Evolutionary conservation across 2,329 filamentous ascomycete species (phyloP).

Genomic region (Pseudogymnoascus sp.): DNA sequence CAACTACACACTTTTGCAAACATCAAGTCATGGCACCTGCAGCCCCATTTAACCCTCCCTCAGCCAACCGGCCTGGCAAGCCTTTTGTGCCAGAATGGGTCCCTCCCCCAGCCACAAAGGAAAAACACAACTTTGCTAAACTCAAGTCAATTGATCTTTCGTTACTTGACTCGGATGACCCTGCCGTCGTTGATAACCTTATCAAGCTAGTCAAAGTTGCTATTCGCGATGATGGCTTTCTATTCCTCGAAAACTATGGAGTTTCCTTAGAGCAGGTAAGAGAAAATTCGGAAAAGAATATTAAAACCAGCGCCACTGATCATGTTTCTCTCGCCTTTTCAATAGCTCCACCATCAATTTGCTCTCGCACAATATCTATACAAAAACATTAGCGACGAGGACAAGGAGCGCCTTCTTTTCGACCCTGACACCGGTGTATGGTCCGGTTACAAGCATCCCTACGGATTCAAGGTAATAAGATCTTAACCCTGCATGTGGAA

Average conservation of each 20-base stretch:
- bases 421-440: constrained; percentile 40
- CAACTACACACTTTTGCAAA: not conserved
- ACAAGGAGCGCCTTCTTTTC: constrained; percentile 43
- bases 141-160: constrained; percentile 38
- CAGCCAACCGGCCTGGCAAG: constrained; percentile 35
- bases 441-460: constrained; percentile 45
- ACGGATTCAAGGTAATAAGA: constrained; percentile 35
- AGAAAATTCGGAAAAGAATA: not conserved
- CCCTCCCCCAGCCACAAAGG: constrained; percentile 39
- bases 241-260: constrained; percentile 46
- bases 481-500: not conserved
- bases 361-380: constrained; percentile 45
- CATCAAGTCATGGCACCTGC: constrained; percentile 18
- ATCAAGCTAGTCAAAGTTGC: constrained; percentile 38
- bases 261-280: constrained; percentile 35
- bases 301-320: not conserved
- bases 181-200: constrained; percentile 37
- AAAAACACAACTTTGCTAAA: constrained; percentile 38
- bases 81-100: constrained; percentile 37
- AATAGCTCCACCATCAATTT: constrained; percentile 44
- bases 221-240: constrained; percentile 38
- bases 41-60: constrained; percentile 38
- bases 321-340: not conserved
- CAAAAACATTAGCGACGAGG: constrained; percentile 42
- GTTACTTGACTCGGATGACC: constrained; percentile 37